These are phyloP conservation scores for Amanita exitialis DNA, from an alignment of 768 basidiomycete species.

Conservation along the genomic window DNA sequence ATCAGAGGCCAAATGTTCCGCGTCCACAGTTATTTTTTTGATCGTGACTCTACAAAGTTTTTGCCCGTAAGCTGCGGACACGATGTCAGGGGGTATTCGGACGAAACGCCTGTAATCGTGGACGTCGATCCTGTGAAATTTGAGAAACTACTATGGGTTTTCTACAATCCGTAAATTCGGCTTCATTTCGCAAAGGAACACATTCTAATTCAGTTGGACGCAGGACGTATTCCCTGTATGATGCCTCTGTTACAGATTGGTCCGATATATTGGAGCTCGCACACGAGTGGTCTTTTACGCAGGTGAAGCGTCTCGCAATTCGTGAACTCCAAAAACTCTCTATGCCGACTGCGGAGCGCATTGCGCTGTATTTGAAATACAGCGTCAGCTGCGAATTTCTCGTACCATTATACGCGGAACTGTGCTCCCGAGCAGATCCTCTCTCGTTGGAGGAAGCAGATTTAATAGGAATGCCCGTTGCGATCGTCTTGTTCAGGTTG, in stretches of 20 bases:
- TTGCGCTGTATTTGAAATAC: conserved; percentile 35
- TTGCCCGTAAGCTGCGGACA: conserved; percentile 4
- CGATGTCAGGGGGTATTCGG: conserved; percentile 14
- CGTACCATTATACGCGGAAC: conserved; percentile 28
- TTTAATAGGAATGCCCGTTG: conserved; percentile 30
- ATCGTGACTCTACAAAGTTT: conserved; percentile 39
- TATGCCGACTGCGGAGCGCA: conserved; percentile 40
- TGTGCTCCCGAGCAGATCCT: conserved; percentile 28
- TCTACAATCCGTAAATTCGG: conserved; percentile 47
- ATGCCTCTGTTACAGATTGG: conserved; percentile 44
- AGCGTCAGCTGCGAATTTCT: conserved; percentile 26
- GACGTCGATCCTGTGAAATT: conserved; percentile 38
- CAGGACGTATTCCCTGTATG: conserved; percentile 49
- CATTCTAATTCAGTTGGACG: background rate
- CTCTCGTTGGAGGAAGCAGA: conserved; percentile 35
- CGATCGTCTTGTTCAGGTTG: conserved; percentile 7
- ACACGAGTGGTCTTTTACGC: conserved; percentile 41
- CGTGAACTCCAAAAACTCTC: conserved; percentile 39
- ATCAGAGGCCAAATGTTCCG: conserved; percentile 38
- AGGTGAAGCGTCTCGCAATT: conserved; percentile 42
- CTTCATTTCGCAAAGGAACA: background rate
- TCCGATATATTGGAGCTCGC: conserved; percentile 41
- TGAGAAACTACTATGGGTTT: conserved; percentile 47
- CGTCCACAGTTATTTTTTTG: conserved; percentile 45
- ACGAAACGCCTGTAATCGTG: conserved; percentile 27